Evolutionary conservation across 1,284 basidiomycete species (phyloP).

Genomic region (Melampsora americana): DNA sequence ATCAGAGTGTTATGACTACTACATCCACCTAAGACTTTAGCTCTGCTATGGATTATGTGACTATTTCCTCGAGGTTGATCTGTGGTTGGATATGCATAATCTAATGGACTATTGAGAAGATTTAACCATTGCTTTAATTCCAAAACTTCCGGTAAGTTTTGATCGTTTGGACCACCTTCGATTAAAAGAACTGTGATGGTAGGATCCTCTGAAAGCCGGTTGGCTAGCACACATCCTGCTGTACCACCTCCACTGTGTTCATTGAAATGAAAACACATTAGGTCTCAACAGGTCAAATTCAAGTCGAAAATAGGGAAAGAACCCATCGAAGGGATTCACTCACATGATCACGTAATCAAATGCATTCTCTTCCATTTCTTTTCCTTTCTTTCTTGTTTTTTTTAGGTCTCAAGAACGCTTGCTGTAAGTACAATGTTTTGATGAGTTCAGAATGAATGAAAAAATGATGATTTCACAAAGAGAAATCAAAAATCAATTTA

Average conservation of each 20-base stretch:
- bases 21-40: conserved; percentile 54
- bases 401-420: too few relatives aligned
- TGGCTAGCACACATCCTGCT: conserved; percentile 54
- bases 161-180: conserved; percentile 54
- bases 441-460: too few relatives aligned
- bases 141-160: conserved; percentile 49
- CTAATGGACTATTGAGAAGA: conserved; percentile 54
- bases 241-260: conserved; percentile 48
- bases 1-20: conserved; percentile 55
- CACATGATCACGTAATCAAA: too few relatives aligned
- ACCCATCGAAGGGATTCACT: too few relatives aligned
- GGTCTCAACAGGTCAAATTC: neutral
- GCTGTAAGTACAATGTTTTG: too few relatives aligned
- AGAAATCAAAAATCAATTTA: too few relatives aligned
- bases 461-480: too few relatives aligned
- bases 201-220: conserved; percentile 53
- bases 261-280: neutral
- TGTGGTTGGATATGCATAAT: conserved; percentile 54
- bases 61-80: conserved; percentile 54
- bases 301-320: too few relatives aligned
- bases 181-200: conserved; percentile 53
- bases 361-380: too few relatives aligned
- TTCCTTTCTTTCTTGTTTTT: too few relatives aligned
- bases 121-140: conserved; percentile 54
- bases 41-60: conserved; percentile 54